phyloP scores from a whole-genome alignment of 2,329 filamentous ascomycete species.

The Aulographum hederae region DNA sequence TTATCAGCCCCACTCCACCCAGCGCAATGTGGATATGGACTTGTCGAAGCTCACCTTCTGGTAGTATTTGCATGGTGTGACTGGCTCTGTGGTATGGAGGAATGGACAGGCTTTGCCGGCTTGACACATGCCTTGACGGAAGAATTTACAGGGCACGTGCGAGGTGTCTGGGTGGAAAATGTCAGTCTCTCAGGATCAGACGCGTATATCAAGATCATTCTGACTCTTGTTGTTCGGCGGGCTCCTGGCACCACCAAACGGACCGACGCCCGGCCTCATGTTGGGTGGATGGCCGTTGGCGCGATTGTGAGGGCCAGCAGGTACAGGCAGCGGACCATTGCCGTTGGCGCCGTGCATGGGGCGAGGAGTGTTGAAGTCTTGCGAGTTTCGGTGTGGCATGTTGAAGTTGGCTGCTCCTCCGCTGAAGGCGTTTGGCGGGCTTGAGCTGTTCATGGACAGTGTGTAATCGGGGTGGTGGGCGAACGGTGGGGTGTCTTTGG shows the following conservation, averaged over 20 bases:
- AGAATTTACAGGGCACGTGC: slow-evolving; percentile 99
- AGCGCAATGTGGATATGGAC: not conserved
- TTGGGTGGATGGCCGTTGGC: not conserved
- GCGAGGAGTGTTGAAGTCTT: too few species aligned
- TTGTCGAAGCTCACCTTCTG: slow-evolving; percentile 54
- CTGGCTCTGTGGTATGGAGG: slow-evolving; percentile 74
- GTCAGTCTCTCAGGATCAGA: slow-evolving; percentile 1
- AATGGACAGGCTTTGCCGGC: slow-evolving; percentile 93
- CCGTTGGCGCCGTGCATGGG: too few species aligned
- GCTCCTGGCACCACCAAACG: slow-evolving; percentile 5
- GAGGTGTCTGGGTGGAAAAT: slow-evolving; percentile 51
- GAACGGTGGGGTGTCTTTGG: too few species aligned
- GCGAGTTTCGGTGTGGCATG: too few species aligned
- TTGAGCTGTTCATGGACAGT: too few species aligned
- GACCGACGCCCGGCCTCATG: not conserved
- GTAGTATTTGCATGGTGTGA: slow-evolving; percentile 93
- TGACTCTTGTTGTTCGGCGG: not conserved
- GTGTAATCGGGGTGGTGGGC: too few species aligned
- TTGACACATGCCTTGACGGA: slow-evolving; percentile 87
- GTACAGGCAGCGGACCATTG: not conserved
- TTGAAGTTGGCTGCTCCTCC: too few species aligned
- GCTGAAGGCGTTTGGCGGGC: too few species aligned
- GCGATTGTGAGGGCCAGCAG: not conserved
- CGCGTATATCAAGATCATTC: slow-evolving; percentile 5
- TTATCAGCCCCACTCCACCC: not conserved